A percentile compares a stretch with the other conserved stretches of the same genome.
Conservation (phyloP, 306 rosid genomes). For the Acacia crassicarpa region DNA sequence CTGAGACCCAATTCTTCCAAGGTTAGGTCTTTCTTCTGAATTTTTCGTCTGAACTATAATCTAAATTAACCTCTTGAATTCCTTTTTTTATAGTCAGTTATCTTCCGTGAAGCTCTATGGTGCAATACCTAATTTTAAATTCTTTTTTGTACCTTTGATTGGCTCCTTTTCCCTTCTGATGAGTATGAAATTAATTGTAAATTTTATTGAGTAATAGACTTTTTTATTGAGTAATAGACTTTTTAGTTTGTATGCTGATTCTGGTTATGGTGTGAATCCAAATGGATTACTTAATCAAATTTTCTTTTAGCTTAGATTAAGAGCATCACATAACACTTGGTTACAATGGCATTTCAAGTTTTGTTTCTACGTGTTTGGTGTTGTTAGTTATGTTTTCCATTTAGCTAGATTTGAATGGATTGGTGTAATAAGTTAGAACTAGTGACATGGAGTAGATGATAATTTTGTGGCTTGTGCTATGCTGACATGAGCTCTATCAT, state of each 20-base stretch:
- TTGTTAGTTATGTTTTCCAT: neutral
- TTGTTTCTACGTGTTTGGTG: neutral
- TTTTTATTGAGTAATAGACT: neutral
- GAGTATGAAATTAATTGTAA: neutral
- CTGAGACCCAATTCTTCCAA: slow-evolving; percentile 35
- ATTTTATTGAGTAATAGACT: too few relatives aligned
- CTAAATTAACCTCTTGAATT: neutral
- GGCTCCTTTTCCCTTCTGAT: neutral
- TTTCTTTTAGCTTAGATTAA: neutral
- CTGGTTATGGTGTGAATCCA: neutral
- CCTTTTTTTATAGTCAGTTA: neutral
- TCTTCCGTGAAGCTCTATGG: neutral
- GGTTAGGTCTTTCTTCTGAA: slow-evolving; percentile 39
- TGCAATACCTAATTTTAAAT: neutral
- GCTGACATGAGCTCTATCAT: neutral
- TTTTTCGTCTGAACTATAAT: neutral
- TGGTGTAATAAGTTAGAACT: neutral
- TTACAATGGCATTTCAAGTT: neutral
- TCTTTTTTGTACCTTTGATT: neutral
- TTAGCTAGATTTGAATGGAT: neutral
- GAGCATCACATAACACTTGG: neutral
- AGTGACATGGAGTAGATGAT: neutral
- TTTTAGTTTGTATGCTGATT: neutral
- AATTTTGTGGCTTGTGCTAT: neutral
- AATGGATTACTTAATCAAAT: neutral